phyloP scores from a whole-genome alignment of 2,329 filamentous ascomycete genomes.

The Nothopassalora personata region DNA sequence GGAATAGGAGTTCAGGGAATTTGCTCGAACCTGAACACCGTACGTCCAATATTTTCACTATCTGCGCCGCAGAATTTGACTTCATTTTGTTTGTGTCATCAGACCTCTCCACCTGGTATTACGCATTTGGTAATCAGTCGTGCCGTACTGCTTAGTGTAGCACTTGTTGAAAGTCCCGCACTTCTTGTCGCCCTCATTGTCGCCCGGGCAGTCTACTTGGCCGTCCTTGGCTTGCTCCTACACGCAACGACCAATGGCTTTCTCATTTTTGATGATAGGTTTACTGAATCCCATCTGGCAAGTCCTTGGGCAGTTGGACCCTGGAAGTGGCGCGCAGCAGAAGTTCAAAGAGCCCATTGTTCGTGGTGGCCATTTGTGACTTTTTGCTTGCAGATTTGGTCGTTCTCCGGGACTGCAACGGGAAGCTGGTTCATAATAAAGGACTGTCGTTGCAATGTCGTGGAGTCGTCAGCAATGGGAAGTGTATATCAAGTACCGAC shows the following conservation, averaged over 20 bases:
- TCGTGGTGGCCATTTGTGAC: constrained; percentile 5
- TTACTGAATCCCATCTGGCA: constrained; percentile 4
- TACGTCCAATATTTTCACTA: too few relatives aligned
- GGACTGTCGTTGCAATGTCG: background rate
- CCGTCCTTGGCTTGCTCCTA: constrained; percentile 6
- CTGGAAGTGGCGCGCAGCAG: constrained; percentile 2
- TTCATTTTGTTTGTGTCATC: background rate
- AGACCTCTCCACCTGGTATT: too few relatives aligned
- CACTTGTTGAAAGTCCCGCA: constrained; percentile 11
- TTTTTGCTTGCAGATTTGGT: too few relatives aligned
- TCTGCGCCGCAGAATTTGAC: background rate
- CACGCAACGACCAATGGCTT: constrained; percentile 10
- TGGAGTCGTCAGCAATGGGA: background rate
- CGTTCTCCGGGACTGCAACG: too few relatives aligned
- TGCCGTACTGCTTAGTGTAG: constrained; percentile 12
- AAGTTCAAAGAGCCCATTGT: constrained; percentile 11
- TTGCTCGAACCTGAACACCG: too few relatives aligned
- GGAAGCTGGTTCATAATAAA: background rate
- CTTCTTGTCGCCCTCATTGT: constrained; percentile 1
- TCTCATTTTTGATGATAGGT: background rate
- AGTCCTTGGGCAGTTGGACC: constrained; percentile 3
- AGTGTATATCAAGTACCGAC: background rate
- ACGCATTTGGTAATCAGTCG: background rate
- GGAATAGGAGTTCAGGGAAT: too few relatives aligned
- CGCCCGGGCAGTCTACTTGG: background rate